Base-by-base conservation (phyloP, 306 rosid species). In the Dicorynia guianensis region DNA sequence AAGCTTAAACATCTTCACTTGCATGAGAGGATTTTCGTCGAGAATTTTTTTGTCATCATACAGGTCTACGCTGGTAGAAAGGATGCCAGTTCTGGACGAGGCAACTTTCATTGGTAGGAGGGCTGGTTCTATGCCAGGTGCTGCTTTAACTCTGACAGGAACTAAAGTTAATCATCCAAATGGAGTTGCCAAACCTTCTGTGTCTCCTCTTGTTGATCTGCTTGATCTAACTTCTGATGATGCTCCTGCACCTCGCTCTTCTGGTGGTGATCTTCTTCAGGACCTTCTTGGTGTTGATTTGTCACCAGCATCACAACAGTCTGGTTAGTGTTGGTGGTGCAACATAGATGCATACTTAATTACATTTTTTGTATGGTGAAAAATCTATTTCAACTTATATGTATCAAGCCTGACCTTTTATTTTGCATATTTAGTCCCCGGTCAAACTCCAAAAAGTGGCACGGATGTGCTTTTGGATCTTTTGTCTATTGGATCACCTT, bases 11-110 rank as follows among this genome's bases (percentile, higher is more conserved):
- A 55, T 40, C 35, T 25, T 64, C 56, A 55, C 67, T 58, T 43
- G 30, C 19, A 10, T 55, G 3, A 17, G 49, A 47, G 54, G 60
- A 60, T 44, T 47, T 43, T 60, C 62, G 62, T 47, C 63, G 48
- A 34, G 44, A 60, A 50, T 49, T 74, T 69, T 55, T 35, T 49
- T 66, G 40, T 77, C 25, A 44, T 67, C 67, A 50, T 89, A 81
- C 86, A 95, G 97, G 84, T 90, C 97, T 68, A 63, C 82, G 4
- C 87, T 95, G 53, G 96, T 92, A 64, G 98, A 92, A 86, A 89
- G 99, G 86, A 95, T 95, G 99, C 99, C 98, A 39, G 93, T 93
- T 82, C 82, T 95, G 75, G 93, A 95, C 71, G 97, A 92, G 83
- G 97, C 95, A 76, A 77, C 91, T 58, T 95, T 86, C 81, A 78